Percentiles rank a stretch among this genome's conserved stretches.
phyloP scores from a whole-genome alignment of 768 basidiomycete genomes.

The Pholiota conissans region DNA sequence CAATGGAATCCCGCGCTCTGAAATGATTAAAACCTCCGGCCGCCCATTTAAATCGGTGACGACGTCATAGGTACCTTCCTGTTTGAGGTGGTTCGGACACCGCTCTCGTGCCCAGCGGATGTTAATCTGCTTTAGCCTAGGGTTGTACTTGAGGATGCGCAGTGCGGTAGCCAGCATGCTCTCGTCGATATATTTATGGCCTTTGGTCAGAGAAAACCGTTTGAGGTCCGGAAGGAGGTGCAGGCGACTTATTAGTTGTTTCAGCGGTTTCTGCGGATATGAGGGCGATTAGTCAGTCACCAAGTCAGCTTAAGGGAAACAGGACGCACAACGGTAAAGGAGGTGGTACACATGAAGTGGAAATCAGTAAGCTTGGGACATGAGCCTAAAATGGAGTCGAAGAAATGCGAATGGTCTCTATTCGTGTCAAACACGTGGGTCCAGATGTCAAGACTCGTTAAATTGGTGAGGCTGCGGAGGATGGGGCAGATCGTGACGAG shows the following conservation, averaged over 20 bases:
- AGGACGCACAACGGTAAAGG: slow-evolving; percentile 38
- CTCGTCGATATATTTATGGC: slow-evolving; percentile 45
- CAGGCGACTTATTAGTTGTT: slow-evolving; percentile 38
- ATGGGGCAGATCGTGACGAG: slow-evolving; percentile 32
- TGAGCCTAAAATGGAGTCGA: slow-evolving; percentile 32
- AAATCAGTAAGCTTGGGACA: slow-evolving; percentile 44
- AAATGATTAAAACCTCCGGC: slow-evolving; percentile 26
- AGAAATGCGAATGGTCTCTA: slow-evolving; percentile 33
- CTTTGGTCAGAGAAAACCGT: slow-evolving; percentile 49
- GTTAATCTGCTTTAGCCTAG: slow-evolving; percentile 39
- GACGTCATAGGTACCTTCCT: slow-evolving; percentile 45
- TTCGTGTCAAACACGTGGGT: slow-evolving; percentile 36
- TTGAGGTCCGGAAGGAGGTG: slow-evolving; percentile 39
- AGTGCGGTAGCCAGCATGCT: slow-evolving; percentile 43
- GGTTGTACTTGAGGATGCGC: slow-evolving; percentile 33
- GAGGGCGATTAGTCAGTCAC: background rate
- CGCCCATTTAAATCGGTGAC: slow-evolving; percentile 20
- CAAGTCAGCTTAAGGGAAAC: background rate
- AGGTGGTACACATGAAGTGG: slow-evolving; percentile 52
- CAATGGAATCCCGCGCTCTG: slow-evolving; percentile 43
- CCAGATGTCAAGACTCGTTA: slow-evolving; percentile 50
- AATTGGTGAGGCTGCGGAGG: slow-evolving; percentile 32
- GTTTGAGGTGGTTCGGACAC: slow-evolving; percentile 49
- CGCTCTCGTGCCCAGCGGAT: slow-evolving; percentile 50
- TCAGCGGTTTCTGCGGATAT: slow-evolving; percentile 37